These are phyloP conservation scores for Zasmidium citrigriseum DNA, from an alignment of 2,329 filamentous ascomycete species.

Conservation along the genomic window DNA sequence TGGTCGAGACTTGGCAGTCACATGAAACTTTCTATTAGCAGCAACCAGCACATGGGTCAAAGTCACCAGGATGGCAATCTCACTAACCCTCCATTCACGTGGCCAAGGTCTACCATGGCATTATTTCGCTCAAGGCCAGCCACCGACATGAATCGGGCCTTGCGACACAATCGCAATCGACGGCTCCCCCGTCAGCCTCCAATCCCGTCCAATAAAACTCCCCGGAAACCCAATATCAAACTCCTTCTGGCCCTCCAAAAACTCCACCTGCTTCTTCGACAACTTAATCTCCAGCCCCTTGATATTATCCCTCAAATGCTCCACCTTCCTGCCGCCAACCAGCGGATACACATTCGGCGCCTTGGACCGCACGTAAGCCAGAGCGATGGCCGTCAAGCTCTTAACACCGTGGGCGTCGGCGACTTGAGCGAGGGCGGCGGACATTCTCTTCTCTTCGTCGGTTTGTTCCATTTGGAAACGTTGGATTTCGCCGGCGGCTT, in stretches of 20 bases:
- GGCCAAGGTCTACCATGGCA: too few species aligned
- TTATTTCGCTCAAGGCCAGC: neutral
- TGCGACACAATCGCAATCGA: neutral
- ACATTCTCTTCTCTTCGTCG: constrained; percentile 54
- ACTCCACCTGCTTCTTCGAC: constrained; percentile 59
- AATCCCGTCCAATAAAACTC: constrained; percentile 52
- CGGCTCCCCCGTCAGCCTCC: constrained; percentile 24
- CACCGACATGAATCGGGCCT: neutral
- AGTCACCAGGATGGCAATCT: too few species aligned
- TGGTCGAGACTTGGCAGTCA: too few species aligned
- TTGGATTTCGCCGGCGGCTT: neutral
- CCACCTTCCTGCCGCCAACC: constrained; percentile 70
- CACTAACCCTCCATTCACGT: too few species aligned
- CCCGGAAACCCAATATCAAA: constrained; percentile 67
- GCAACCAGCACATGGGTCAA: too few species aligned
- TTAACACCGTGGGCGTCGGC: constrained; percentile 56
- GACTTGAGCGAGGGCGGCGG: constrained; percentile 61
- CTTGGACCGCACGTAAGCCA: constrained; percentile 71
- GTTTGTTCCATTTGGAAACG: constrained; percentile 40
- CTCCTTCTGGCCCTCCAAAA: constrained; percentile 59
- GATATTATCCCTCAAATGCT: constrained; percentile 68
- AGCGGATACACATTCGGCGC: constrained; percentile 72
- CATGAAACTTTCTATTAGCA: too few species aligned
- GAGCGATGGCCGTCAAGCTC: constrained; percentile 56
- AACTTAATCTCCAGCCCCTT: constrained; percentile 61